Conservation (phyloP, 164 flowering plant genomes). For the Magnolia sinica region DNA sequence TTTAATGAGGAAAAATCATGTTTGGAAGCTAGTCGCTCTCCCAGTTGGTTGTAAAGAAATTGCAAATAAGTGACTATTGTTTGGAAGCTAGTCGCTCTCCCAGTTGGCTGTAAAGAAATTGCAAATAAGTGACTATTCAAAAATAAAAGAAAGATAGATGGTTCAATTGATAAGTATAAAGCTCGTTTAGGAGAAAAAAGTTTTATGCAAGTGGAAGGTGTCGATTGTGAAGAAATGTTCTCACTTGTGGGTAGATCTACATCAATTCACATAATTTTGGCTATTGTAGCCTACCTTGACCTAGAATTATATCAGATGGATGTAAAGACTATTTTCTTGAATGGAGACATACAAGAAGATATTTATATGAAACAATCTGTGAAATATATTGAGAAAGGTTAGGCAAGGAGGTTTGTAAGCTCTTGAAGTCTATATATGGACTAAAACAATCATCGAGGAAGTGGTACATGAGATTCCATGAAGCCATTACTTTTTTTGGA, state of each 20-base stretch:
- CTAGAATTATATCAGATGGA: background rate
- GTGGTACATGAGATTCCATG: background rate
- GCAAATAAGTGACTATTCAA: background rate
- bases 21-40: background rate
- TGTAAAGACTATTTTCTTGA: background rate
- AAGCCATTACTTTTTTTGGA: too few species aligned
- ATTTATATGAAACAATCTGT: background rate
- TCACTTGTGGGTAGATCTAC: background rate
- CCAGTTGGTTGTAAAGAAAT: too few species aligned
- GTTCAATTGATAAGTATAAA: background rate
- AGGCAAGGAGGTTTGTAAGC: background rate
- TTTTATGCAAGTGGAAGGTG: background rate
- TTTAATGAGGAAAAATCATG: background rate
- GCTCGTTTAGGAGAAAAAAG: background rate
- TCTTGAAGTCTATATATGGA: background rate
- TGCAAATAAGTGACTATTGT: background rate
- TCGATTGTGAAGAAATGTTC: background rate
- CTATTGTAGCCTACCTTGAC: background rate
- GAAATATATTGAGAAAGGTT: too few species aligned
- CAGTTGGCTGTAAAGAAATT: too few species aligned
- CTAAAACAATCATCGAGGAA: background rate
- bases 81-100: too few species aligned
- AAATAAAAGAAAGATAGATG: background rate
- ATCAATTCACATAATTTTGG: background rate
- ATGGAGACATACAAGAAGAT: background rate